Percentiles rank a stretch among this genome's conserved stretches.
Conservation (phyloP, 2,329 filamentous ascomycete species). For the Ilyonectria mors-panacis region DNA sequence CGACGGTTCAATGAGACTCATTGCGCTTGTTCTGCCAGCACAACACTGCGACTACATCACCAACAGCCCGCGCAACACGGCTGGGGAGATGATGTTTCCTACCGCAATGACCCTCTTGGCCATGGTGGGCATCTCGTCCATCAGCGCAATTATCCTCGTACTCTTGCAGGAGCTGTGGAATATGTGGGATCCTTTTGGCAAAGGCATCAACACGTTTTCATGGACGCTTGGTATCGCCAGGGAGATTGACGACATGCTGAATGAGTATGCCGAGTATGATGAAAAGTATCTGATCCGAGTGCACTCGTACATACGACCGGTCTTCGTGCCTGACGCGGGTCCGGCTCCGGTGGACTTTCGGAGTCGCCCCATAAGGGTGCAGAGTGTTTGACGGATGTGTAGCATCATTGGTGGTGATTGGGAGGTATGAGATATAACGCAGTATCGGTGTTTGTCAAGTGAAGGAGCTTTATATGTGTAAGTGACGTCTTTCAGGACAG, state of each 20-base stretch:
- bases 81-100: slow-evolving; percentile 12
- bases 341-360: not conserved
- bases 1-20: slow-evolving; percentile 21
- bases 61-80: slow-evolving; percentile 1
- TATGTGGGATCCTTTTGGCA: slow-evolving; percentile 47
- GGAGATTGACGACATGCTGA: slow-evolving; percentile 48
- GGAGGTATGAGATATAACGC: not conserved
- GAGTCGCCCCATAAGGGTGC: not conserved
- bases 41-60: slow-evolving; percentile 40
- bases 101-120: not conserved
- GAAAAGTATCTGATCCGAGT: slow-evolving; percentile 10
- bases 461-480: slow-evolving; percentile 1
- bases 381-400: slow-evolving; percentile 1
- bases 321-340: not conserved
- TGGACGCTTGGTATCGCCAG: slow-evolving; percentile 49
- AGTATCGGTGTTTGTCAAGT: not conserved
- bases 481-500: not conserved
- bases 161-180: slow-evolving; percentile 43
- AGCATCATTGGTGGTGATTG: not conserved
- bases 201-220: slow-evolving; percentile 40
- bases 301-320: slow-evolving; percentile 9
- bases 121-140: slow-evolving; percentile 23
- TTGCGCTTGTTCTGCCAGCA: slow-evolving; percentile 34
- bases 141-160: slow-evolving; percentile 34
- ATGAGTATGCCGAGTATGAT: slow-evolving; percentile 46